Conservation (phyloP, 2,329 filamentous ascomycete species). For the Apiospora kogelbergensis region DNA sequence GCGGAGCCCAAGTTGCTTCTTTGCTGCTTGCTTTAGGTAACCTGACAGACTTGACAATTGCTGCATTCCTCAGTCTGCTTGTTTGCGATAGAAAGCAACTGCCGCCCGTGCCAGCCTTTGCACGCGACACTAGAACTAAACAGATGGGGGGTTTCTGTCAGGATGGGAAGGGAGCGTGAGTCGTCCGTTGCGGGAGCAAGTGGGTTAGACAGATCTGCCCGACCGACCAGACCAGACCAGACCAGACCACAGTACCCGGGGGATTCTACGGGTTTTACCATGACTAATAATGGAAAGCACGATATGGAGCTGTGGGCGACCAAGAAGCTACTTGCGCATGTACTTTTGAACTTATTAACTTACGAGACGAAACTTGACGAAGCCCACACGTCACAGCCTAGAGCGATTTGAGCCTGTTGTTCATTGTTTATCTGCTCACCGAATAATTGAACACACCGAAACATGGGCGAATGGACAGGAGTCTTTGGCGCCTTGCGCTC, state of each 20-base stretch:
- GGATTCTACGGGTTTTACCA: background rate
- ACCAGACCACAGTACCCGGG: background rate
- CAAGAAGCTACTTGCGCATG: background rate
- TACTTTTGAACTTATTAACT: background rate
- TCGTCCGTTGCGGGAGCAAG: slow-evolving; percentile 2
- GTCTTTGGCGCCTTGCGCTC: background rate
- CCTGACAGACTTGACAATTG: background rate
- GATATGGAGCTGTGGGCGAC: slow-evolving; percentile 1
- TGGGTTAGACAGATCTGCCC: slow-evolving; percentile 1
- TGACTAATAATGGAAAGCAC: slow-evolving; percentile 8
- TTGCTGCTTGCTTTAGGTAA: too few species aligned
- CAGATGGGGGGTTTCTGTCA: background rate
- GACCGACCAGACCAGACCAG: background rate
- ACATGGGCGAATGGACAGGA: background rate
- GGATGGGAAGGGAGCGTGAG: background rate
- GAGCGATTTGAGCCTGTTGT: background rate
- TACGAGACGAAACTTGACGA: background rate
- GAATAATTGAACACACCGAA: slow-evolving; percentile 3
- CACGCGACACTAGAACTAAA: background rate
- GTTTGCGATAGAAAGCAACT: background rate
- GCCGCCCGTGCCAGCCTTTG: background rate
- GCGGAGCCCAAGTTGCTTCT: background rate
- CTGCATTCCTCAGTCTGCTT: background rate
- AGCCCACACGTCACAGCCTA: slow-evolving; percentile 2
- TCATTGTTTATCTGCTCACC: slow-evolving; percentile 6